Conservation (phyloP, 2,329 filamentous ascomycete genomes). For the Aspergillus eucalypticola region DNA sequence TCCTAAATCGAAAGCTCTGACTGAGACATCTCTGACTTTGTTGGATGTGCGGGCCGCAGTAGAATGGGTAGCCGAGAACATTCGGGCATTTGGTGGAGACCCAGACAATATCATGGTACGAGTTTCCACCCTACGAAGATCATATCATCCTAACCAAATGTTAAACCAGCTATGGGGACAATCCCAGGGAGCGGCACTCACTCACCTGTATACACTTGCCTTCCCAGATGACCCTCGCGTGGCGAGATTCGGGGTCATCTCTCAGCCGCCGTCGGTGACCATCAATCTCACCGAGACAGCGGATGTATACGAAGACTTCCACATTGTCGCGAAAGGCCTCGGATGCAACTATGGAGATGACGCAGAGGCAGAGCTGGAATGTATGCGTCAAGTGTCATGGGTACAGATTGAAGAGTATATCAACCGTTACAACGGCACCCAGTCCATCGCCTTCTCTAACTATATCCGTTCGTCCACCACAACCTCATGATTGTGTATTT, state of each 20-base stretch:
- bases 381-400: conserved; percentile 8
- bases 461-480: not conserved
- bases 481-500: too few relatives aligned
- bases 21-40: not conserved
- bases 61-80: conserved; percentile 1
- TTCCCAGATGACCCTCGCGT: conserved; percentile 22
- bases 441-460: conserved; percentile 21
- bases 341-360: not conserved
- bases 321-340: not conserved
- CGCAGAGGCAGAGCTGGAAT: not conserved
- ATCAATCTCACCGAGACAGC: conserved; percentile 10
- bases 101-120: not conserved
- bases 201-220: conserved; percentile 26
- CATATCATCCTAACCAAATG: too few relatives aligned
- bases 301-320: conserved; percentile 5
- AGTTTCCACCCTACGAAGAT: not conserved
- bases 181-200: conserved; percentile 24
- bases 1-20: not conserved
- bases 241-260: conserved; percentile 21
- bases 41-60: not conserved
- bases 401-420: conserved; percentile 30
- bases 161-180: conserved; percentile 27
- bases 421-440: conserved; percentile 23
- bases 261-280: conserved; percentile 21
- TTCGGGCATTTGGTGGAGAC: not conserved